Conservation (phyloP, 139 green algal species). For the Yamagishiella unicocca region DNA sequence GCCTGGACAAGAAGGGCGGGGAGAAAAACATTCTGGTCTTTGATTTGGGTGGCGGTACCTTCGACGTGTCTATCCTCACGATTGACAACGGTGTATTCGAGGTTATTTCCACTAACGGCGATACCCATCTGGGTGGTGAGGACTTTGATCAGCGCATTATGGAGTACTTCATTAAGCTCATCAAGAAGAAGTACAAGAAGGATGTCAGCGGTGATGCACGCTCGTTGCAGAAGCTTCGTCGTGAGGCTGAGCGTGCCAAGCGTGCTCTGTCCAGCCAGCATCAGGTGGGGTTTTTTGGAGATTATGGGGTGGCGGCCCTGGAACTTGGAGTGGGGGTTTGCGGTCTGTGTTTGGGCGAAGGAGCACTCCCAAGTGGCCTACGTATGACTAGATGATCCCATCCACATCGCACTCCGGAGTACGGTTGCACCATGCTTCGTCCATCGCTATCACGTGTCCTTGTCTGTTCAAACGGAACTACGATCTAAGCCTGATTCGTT, state of each 20-base stretch:
- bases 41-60: conserved; percentile 98
- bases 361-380: too few species aligned
- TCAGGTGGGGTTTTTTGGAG: conserved; percentile 68
- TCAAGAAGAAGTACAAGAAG: conserved; percentile 98
- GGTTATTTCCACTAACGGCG: conserved; percentile 93
- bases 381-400: too few species aligned
- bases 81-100: conserved; percentile 99
- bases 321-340: background rate
- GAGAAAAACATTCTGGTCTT: conserved; percentile 99
- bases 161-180: conserved; percentile 99
- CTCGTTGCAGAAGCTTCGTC: conserved; percentile 95
- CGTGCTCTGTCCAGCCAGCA: conserved; percentile 96
- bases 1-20: conserved; percentile 96
- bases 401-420: too few species aligned
- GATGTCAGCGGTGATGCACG: conserved; percentile 92
- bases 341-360: too few species aligned
- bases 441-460: too few species aligned
- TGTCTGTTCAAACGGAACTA: too few species aligned
- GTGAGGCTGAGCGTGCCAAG: conserved; percentile 98
- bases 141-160: conserved; percentile 99
- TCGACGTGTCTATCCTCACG: conserved; percentile 98
- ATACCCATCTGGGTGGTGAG: conserved; percentile 97
- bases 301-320: background rate
- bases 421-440: too few species aligned
- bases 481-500: too few species aligned